Conservation (phyloP, 306 rosid genomes). For the Prunus mongolica region DNA sequence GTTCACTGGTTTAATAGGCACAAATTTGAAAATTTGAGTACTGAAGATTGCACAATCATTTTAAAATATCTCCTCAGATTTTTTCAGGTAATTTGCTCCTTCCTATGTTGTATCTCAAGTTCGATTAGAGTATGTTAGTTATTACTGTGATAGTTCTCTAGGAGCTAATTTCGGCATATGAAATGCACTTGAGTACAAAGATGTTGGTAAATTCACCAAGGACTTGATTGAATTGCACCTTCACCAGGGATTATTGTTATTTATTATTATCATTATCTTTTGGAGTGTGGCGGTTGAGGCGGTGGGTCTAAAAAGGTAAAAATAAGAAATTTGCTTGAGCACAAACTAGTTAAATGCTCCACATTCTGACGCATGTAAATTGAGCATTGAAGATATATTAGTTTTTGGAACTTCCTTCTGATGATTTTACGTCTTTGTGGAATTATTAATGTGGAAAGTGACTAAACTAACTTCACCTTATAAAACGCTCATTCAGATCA, state of each 20-base stretch:
- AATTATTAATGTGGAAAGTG: not conserved
- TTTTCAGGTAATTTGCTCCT: constrained; percentile 66
- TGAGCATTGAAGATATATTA: not conserved
- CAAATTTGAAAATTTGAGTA: constrained; percentile 38
- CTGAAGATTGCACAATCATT: constrained; percentile 55
- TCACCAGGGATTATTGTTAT: not conserved
- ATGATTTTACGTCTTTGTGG: not conserved
- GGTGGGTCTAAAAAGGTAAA: not conserved
- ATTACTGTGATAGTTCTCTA: not conserved
- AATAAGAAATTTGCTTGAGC: not conserved
- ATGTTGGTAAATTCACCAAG: not conserved
- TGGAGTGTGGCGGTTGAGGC: no score
- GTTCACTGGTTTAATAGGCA: constrained; percentile 44
- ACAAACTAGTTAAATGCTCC: not conserved
- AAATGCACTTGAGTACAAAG: not conserved
- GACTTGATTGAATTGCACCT: not conserved
- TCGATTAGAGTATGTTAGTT: not conserved
- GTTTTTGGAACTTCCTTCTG: not conserved
- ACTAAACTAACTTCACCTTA: not conserved
- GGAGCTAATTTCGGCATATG: constrained; percentile 6
- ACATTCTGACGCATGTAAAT: not conserved
- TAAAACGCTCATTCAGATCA: not conserved
- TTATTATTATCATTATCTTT: not conserved
- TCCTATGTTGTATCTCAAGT: not conserved
- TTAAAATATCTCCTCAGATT: constrained; percentile 54